Percentiles rank a stretch among this genome's conserved stretches.
Evolutionary conservation across 1,284 basidiomycete genomes (phyloP).

Genomic region (Athelia psychrophila): DNA sequence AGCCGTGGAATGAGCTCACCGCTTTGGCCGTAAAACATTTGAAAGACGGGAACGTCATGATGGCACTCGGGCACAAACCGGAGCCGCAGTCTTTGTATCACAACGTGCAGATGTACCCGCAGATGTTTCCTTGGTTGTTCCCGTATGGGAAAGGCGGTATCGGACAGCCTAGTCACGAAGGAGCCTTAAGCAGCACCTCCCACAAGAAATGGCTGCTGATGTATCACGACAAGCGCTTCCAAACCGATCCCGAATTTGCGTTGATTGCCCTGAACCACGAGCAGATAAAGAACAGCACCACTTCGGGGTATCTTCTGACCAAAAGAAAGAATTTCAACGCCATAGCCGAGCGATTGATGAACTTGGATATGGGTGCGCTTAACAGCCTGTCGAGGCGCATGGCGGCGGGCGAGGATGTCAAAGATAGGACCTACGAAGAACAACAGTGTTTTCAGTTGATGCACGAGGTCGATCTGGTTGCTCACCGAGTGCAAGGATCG

Average conservation of each 20-base stretch:
- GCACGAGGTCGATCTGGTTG: conserved; percentile 11
- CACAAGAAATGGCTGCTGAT: conserved; percentile 26
- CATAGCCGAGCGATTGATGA: conserved; percentile 14
- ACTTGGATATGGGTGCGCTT: conserved; percentile 12
- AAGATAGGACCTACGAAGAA: conserved; percentile 24
- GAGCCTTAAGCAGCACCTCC: conserved; percentile 4
- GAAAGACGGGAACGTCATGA: conserved; percentile 11
- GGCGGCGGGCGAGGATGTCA: conserved; percentile 16
- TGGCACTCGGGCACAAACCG: conserved; percentile 11
- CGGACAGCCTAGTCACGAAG: conserved; percentile 7
- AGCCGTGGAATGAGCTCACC: conserved; percentile 5
- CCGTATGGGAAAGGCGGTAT: conserved; percentile 23
- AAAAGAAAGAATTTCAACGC: conserved; percentile 17
- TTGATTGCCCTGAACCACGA: conserved; percentile 37
- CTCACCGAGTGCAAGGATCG: conserved; percentile 26
- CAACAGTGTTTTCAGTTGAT: conserved; percentile 23
- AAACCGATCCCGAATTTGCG: conserved; percentile 30
- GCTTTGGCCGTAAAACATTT: conserved; percentile 18
- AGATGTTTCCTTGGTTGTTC: conserved; percentile 27
- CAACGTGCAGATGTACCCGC: conserved; percentile 23
- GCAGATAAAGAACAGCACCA: conserved; percentile 27
- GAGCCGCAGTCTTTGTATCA: conserved; percentile 17
- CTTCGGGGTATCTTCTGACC: conserved; percentile 25
- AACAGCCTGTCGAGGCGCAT: conserved; percentile 13
- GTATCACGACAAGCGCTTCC: conserved; percentile 38